These are phyloP conservation scores for Aspergillus pseudoterreus DNA, from an alignment of 2,329 filamentous ascomycete species.

Conservation along the genomic window DNA sequence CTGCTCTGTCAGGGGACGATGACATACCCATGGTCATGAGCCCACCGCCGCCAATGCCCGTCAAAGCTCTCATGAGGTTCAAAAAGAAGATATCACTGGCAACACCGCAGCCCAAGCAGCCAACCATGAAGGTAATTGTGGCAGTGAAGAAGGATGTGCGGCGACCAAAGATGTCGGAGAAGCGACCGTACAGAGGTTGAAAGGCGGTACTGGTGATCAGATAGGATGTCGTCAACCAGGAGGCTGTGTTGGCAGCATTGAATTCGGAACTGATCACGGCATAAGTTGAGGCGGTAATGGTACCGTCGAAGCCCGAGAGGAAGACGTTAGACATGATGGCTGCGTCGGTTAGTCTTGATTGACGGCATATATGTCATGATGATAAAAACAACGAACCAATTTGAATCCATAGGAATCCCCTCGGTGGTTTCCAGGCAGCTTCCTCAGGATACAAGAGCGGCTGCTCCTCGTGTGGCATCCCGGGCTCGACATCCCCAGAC, in stretches of 20 bases:
- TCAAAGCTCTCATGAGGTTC: constrained; percentile 66
- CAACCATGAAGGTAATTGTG: constrained; percentile 59
- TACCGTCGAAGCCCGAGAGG: constrained; percentile 52
- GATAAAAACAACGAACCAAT: constrained; percentile 34
- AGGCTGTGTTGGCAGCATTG: constrained; percentile 43
- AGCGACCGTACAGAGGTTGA: constrained; percentile 68
- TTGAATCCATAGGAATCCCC: constrained; percentile 57
- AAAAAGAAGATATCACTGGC: constrained; percentile 66
- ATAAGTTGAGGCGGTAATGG: constrained; percentile 44
- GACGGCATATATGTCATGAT: background rate
- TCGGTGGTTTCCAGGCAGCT: constrained; percentile 46
- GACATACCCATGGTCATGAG: constrained; percentile 58
- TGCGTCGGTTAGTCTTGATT: constrained; percentile 12
- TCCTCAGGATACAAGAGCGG: constrained; percentile 19
- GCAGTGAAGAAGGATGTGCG: constrained; percentile 59
- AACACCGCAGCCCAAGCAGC: constrained; percentile 66
- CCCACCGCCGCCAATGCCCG: constrained; percentile 70
- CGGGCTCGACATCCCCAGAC: background rate
- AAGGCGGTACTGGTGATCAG: constrained; percentile 64
- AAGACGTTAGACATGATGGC: constrained; percentile 64
- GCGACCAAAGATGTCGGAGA: constrained; percentile 68
- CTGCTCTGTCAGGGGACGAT: background rate
- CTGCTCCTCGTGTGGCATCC: constrained; percentile 16
- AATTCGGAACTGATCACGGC: constrained; percentile 47
- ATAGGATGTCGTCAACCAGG: constrained; percentile 58